Percentiles rank a stretch among this genome's conserved stretches.
Conservation (phyloP, 1,284 basidiomycete species). For the Ganoderma multipileum region DNA sequence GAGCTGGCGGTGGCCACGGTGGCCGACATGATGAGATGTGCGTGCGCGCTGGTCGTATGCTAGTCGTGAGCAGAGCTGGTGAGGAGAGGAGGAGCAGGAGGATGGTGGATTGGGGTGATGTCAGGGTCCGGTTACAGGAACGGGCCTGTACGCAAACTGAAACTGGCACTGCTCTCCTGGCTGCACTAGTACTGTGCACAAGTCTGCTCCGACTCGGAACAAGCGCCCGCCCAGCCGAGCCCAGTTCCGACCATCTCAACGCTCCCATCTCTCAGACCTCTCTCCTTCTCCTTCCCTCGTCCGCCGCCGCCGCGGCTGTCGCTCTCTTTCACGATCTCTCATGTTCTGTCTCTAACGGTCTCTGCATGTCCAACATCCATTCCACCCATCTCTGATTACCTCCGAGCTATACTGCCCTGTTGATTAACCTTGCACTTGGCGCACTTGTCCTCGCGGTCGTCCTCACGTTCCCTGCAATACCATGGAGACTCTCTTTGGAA, state of each 20-base stretch:
- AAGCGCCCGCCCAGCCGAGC: constrained; percentile 1
- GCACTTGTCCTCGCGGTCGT: constrained; percentile 11
- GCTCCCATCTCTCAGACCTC: not conserved
- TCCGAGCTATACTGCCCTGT: constrained; percentile 1
- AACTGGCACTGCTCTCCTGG: no score
- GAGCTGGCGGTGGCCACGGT: constrained; percentile 32
- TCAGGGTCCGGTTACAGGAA: no score
- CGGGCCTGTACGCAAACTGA: not conserved
- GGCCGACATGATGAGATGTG: constrained; percentile 24
- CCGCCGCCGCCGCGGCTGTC: not conserved
- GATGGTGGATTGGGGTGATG: constrained; percentile 16
- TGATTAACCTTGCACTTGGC: constrained; percentile 13
- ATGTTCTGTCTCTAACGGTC: constrained; percentile 23
- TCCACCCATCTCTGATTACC: constrained; percentile 3
- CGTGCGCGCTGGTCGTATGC: constrained; percentile 11
- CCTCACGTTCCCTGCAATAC: constrained; percentile 15
- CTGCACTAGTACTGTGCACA: no score
- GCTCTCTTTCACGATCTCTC: constrained; percentile 19
- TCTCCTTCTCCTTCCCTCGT: not conserved
- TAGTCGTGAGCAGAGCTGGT: not conserved
- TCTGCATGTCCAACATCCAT: constrained; percentile 9
- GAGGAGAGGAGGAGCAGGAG: not conserved
- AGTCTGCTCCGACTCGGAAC: not conserved
- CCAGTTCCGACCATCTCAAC: constrained; percentile 7
- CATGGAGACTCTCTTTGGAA: constrained; percentile 64